phyloP scores from a whole-genome alignment of 140 eudicot genomes.

The Flaveria floridana region DNA sequence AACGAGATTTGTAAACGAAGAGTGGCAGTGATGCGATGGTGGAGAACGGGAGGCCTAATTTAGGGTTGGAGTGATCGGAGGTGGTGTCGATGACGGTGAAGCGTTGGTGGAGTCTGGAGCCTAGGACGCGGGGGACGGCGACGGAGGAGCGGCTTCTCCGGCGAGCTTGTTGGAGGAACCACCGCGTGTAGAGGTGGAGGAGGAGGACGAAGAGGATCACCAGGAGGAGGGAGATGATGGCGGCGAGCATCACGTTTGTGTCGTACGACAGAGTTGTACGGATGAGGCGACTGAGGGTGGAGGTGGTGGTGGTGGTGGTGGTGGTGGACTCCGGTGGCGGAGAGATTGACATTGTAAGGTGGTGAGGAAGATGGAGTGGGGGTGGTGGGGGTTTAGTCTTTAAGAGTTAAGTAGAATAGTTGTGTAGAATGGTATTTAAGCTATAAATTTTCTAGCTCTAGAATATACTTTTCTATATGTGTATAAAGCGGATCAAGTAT shows the following conservation, averaged over 20 bases:
- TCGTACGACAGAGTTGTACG: constrained; percentile 51
- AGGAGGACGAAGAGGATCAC: constrained; percentile 62
- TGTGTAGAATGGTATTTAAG: not conserved
- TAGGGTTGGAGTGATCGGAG: constrained; percentile 13
- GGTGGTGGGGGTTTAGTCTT: constrained; percentile 23
- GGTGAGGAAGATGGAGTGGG: constrained; percentile 12
- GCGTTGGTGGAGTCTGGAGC: constrained; percentile 40
- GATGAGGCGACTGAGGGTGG: constrained; percentile 33
- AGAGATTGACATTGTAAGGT: constrained; percentile 18
- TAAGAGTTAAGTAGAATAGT: not conserved
- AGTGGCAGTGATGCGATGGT: constrained; percentile 49
- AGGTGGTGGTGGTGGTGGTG: not conserved
- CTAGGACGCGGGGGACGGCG: constrained; percentile 48
- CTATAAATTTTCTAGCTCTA: too few relatives aligned
- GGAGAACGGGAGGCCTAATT: constrained; percentile 54
- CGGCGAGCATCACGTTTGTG: constrained; percentile 63
- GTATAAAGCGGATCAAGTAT: too few relatives aligned
- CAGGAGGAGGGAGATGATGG: constrained; percentile 57
- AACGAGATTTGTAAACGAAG: constrained; percentile 34
- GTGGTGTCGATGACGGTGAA: constrained; percentile 39
- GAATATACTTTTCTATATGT: too few relatives aligned
- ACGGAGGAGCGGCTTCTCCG: constrained; percentile 39
- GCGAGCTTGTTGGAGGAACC: constrained; percentile 60
- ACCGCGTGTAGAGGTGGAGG: constrained; percentile 62
- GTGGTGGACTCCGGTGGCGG: constrained; percentile 22